Base-by-base conservation (phyloP, 1,284 basidiomycete species). In the Mycosarcoma mackinlayi region DNA sequence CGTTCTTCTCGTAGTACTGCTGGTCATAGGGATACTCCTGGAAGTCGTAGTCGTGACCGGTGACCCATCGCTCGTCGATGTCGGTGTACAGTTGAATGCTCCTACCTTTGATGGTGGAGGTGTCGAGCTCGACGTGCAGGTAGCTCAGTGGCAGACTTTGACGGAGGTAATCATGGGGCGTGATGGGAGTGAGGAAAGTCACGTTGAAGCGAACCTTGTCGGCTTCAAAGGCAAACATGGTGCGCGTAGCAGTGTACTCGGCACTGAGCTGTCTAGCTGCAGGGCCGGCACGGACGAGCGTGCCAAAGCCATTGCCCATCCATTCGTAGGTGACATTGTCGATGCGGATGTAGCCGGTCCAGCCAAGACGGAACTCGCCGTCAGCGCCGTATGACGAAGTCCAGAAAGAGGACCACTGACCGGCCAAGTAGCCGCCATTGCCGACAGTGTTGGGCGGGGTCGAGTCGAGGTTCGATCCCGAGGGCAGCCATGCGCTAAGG, bases 81-180 rank as follows among this genome's bases (percentile, higher is more conserved):
- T 78, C 73, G 25, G 70, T 76, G 69, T 68, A 78, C 3, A 75
- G 53, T 59, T 79, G 73, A 38, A 75, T 72, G 48, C 64, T 59
- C 23, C 61, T 56, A 38, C 62, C 61, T 28, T 64, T 59, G 47
- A 61, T 70, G 27, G 63, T 67, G 28, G 45, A 38, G 6, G 40
- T 38, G 51, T 78, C 67, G 19, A 80, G 58, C 38, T 77, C 70
- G 41, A 82, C 60, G 33, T 80, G 70, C 37, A 81, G 42, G 63
- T 82, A 82, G 65, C 72, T 77, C 16, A 80, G 66, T 18, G 80
- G 79, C 41, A 81, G 47, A 56, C 73, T 78, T 50, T 82, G 78
- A 25, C 80, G 65, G 18, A 81, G 53, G 34, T 75, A 76, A 57
- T 82, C 79, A 42, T 77, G 49, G 6, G 75, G 73, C 38, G 72